Percentiles rank a stretch among this genome's conserved stretches.
phyloP scores from a whole-genome alignment of 495 filamentous ascomycete genomes.

The Thozetella sp. region DNA sequence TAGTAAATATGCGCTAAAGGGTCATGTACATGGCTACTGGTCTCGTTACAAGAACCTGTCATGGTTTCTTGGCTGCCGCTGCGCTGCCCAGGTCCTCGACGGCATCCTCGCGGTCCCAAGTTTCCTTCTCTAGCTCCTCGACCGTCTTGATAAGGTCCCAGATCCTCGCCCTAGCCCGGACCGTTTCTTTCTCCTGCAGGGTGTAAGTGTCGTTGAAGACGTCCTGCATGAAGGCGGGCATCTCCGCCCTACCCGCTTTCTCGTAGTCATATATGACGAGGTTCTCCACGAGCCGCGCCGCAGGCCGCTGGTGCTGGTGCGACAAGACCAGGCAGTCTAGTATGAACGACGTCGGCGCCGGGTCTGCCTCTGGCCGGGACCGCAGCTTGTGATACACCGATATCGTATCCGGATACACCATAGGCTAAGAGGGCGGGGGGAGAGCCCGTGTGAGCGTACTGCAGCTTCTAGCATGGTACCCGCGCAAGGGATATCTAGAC shows the following conservation, averaged over 20 bases:
- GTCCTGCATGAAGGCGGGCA: conserved; percentile 69
- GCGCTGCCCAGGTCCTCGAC: conserved; percentile 70
- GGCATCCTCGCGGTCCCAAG: conserved; percentile 73
- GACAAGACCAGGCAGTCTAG: conserved; percentile 72
- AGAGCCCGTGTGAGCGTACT: too few relatives aligned
- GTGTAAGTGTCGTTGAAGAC: conserved; percentile 66
- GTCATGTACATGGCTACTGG: too few relatives aligned
- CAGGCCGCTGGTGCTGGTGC: conserved; percentile 76
- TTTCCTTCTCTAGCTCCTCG: conserved; percentile 64
- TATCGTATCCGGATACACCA: conserved; percentile 84
- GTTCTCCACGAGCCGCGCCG: conserved; percentile 80
- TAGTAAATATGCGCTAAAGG: too few relatives aligned
- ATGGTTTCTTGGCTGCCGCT: neutral
- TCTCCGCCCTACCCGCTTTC: conserved; percentile 50
- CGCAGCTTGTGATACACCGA: conserved; percentile 86
- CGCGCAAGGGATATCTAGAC: conserved; percentile 17
- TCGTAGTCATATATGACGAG: conserved; percentile 86
- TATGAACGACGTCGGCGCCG: conserved; percentile 30
- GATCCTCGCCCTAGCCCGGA: conserved; percentile 44
- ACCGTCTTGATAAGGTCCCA: conserved; percentile 57
- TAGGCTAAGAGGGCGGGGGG: conserved; percentile 57
- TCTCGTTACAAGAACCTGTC: too few relatives aligned
- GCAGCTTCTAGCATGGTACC: too few relatives aligned
- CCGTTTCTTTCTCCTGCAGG: conserved; percentile 65
- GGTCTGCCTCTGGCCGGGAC: conserved; percentile 22